Evolutionary conservation across 2,329 filamentous ascomycete species (phyloP).

Genomic region (Arthrobotrys iridis): DNA sequence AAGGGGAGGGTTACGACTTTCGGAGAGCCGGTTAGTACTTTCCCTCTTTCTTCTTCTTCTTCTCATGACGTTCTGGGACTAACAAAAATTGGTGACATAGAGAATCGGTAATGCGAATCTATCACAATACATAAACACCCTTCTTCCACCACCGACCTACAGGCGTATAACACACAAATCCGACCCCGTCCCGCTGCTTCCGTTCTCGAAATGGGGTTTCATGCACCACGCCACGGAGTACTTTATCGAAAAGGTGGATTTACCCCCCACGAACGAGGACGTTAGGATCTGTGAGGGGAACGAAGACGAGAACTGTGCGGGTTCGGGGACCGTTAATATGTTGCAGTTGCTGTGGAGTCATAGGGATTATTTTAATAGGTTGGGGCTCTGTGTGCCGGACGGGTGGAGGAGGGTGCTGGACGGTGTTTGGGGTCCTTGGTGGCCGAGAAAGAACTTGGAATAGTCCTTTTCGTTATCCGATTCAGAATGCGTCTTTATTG

Average conservation of each 20-base stretch:
- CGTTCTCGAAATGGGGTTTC: conserved; percentile 88
- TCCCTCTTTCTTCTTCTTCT: conserved; percentile 66
- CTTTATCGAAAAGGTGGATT: conserved; percentile 76
- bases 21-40: conserved; percentile 73
- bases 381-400: conserved; percentile 85
- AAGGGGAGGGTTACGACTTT: conserved; percentile 85
- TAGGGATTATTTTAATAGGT: conserved; percentile 93
- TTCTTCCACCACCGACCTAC: conserved; percentile 63
- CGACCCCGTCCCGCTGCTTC: conserved; percentile 89
- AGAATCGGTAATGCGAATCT: conserved; percentile 70
- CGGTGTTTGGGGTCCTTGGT: conserved; percentile 35
- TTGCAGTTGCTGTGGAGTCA: conserved; percentile 95
- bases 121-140: conserved; percentile 67
- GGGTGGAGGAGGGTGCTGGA: conserved; percentile 48
- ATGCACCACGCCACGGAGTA: conserved; percentile 85
- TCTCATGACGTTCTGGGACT: conserved; percentile 56
- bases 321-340: conserved; percentile 74
- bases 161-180: conserved; percentile 84
- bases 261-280: conserved; percentile 76
- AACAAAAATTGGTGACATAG: conserved; percentile 67
- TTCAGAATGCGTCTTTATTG: neutral
- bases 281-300: conserved; percentile 73
- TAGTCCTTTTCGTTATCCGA: neutral
- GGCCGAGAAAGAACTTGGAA: neutral
- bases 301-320: conserved; percentile 76